These are phyloP conservation scores for Solanum etuberosum DNA, from an alignment of 257 asterid species.

Conservation along the genomic window DNA sequence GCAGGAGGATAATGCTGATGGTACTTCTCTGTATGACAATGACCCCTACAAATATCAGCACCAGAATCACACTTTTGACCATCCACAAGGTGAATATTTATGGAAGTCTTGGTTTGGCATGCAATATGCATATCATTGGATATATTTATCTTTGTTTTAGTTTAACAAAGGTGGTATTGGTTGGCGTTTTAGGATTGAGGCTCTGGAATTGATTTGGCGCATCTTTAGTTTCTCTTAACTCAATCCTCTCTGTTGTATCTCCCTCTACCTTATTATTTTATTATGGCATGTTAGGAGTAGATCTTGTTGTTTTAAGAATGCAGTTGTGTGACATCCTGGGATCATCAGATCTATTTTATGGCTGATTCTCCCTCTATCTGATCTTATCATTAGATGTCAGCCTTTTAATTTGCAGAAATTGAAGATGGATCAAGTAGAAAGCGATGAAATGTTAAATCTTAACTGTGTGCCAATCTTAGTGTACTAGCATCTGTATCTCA, in stretches of 20 bases:
- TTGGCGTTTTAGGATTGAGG: background rate
- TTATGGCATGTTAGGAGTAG: background rate
- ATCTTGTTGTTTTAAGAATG: background rate
- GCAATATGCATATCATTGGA: background rate
- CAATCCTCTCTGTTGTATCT: background rate
- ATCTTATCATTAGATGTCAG: background rate
- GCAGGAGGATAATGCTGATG: conserved; percentile 44
- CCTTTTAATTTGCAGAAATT: background rate
- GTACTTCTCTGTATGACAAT: conserved; percentile 38
- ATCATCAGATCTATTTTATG: background rate
- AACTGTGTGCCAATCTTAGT: background rate
- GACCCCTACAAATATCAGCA: conserved; percentile 20
- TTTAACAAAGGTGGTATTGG: background rate
- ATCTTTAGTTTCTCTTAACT: background rate
- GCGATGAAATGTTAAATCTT: background rate
- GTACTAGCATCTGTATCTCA: background rate
- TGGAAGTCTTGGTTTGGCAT: background rate
- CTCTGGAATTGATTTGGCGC: background rate
- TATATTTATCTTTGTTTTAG: background rate
- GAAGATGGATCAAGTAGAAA: background rate
- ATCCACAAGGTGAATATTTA: conserved; percentile 44
- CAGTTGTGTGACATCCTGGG: background rate
- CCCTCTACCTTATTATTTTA: background rate
- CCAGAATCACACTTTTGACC: conserved; percentile 36
- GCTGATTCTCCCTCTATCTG: background rate